These are phyloP conservation scores for Herpotrichia juniperi DNA, from an alignment of 2,329 filamentous ascomycete genomes.

Conservation along the genomic window DNA sequence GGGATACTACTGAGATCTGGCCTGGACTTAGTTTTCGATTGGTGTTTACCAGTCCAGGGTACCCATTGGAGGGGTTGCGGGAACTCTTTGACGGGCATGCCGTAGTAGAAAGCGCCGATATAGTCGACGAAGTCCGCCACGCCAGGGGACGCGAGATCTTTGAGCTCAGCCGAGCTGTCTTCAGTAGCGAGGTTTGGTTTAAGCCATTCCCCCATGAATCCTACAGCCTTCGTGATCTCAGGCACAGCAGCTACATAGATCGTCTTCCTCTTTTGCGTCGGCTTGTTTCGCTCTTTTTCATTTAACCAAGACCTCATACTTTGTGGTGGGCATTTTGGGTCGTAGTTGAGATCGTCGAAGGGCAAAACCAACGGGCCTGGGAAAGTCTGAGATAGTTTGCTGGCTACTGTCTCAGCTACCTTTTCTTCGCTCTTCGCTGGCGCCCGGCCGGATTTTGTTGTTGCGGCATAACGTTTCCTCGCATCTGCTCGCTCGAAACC, in stretches of 20 bases:
- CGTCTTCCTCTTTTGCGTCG: conserved; percentile 53
- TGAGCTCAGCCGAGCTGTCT: neutral
- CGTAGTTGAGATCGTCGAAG: conserved; percentile 62
- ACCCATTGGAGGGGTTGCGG: conserved; percentile 52
- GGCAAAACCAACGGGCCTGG: conserved; percentile 66
- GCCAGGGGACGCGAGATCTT: conserved; percentile 17
- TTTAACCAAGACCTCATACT: conserved; percentile 59
- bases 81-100: conserved; percentile 57
- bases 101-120: conserved; percentile 60
- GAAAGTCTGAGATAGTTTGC: conserved; percentile 46
- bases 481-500: conserved; percentile 38
- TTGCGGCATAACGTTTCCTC: conserved; percentile 29
- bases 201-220: conserved; percentile 53
- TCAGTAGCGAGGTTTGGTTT: conserved; percentile 21
- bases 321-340: conserved; percentile 60
- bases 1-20: conserved; percentile 14
- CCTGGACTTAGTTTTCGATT: neutral
- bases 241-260: conserved; percentile 63
- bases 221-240: conserved; percentile 41
- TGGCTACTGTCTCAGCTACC: conserved; percentile 1
- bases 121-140: conserved; percentile 49
- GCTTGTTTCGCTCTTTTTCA: conserved; percentile 52
- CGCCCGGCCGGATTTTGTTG: conserved; percentile 16
- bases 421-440: conserved; percentile 5
- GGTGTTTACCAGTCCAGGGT: conserved; percentile 50